phyloP scores from a whole-genome alignment of 2,329 filamentous ascomycete species.

The Arachnomyces sp. region DNA sequence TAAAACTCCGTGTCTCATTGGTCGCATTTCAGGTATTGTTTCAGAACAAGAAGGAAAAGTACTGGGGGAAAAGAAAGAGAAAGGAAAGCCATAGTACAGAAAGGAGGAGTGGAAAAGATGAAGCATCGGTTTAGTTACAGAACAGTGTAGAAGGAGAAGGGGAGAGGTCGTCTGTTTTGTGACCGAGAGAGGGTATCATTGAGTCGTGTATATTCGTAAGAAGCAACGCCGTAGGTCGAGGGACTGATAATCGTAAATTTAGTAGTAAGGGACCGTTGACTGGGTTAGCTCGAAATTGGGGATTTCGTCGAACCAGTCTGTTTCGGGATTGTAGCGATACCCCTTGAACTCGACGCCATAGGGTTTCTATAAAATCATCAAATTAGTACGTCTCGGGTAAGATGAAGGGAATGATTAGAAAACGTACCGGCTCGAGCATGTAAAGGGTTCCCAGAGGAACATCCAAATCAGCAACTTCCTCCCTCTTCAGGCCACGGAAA shows the following conservation, averaged over 20 bases:
- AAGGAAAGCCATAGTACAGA: neutral
- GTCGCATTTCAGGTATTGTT: too few relatives aligned
- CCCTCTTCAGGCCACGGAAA: slow-evolving; percentile 83
- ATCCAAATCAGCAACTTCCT: slow-evolving; percentile 90
- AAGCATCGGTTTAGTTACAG: too few relatives aligned
- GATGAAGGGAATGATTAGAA: neutral
- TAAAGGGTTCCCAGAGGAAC: slow-evolving; percentile 91
- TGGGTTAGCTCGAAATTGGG: slow-evolving; percentile 68
- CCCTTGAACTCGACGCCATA: slow-evolving; percentile 97
- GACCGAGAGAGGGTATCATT: too few relatives aligned
- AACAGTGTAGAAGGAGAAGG: slow-evolving; percentile 1
- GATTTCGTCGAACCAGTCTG: slow-evolving; percentile 74
- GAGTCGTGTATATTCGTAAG: too few relatives aligned
- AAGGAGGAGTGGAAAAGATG: neutral
- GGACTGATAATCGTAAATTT: slow-evolving; percentile 3
- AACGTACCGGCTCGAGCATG: slow-evolving; percentile 67
- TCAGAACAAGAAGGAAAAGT: neutral
- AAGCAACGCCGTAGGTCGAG: too few relatives aligned
- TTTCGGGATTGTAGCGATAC: slow-evolving; percentile 75
- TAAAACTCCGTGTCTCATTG: too few relatives aligned
- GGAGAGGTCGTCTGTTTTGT: slow-evolving; percentile 3
- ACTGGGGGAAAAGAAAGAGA: neutral
- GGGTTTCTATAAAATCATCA: slow-evolving; percentile 60
- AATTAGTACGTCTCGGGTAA: neutral
- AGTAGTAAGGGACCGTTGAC: slow-evolving; percentile 20